phyloP scores from a whole-genome alignment of 495 filamentous ascomycete species.

The Xylaria nigripes region DNA sequence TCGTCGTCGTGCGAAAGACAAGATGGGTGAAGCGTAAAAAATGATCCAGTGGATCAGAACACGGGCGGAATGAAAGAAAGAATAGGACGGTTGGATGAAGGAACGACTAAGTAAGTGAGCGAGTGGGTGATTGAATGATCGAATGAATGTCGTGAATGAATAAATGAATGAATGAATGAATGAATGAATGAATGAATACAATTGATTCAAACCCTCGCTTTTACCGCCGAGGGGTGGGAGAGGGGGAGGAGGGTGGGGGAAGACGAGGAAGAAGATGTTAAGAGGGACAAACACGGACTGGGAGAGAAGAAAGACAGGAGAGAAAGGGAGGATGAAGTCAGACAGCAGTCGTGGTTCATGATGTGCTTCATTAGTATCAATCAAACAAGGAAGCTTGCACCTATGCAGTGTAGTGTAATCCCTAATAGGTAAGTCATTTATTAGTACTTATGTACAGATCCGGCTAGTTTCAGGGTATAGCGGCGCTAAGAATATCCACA shows the following conservation, averaged over 20 bases:
- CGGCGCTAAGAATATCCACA: background rate
- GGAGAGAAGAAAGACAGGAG: constrained; percentile 1
- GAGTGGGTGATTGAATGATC: constrained; percentile 2
- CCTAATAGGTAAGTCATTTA: background rate
- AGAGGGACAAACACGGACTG: no score
- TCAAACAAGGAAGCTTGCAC: no score
- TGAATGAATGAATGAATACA: background rate
- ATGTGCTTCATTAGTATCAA: no score
- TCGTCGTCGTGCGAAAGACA: no score
- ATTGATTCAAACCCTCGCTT: background rate
- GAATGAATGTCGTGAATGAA: constrained; percentile 3
- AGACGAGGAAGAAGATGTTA: no score
- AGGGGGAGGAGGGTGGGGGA: background rate
- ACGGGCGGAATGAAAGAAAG: background rate
- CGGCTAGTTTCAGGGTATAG: background rate
- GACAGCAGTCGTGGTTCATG: constrained; percentile 1
- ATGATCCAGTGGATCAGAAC: background rate
- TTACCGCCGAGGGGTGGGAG: background rate
- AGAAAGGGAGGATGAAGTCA: constrained; percentile 13
- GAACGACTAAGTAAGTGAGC: background rate
- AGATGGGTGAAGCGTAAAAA: background rate
- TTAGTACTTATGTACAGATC: no score
- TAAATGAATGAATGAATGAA: constrained; percentile 6
- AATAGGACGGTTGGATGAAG: constrained; percentile 1
- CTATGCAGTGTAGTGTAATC: background rate